Base-by-base conservation (phyloP, 1,284 basidiomycete genomes). In the Ustilago nuda region DNA sequence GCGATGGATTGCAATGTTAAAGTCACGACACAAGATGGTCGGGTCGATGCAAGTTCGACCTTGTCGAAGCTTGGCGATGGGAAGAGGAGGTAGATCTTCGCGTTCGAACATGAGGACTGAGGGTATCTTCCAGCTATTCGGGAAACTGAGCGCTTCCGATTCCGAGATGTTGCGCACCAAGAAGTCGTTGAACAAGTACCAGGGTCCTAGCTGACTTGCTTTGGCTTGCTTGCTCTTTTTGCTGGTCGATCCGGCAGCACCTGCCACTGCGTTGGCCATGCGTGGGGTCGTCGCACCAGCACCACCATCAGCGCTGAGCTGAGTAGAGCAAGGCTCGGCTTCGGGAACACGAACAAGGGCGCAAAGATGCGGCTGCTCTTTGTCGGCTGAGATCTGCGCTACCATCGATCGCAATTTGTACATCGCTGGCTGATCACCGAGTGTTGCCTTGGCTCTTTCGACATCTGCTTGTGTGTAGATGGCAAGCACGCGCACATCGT, bases 131-230 rank as follows among this genome's bases (percentile, higher is more conserved):
- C 96, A 99, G 48, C 88, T 19, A 41, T 66, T 89, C n/a, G 90
- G 91, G 84, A 98, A 95, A 78, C 92, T 91, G 61, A 98, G 87
- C 0, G 93, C 96, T 76, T 98, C 95, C 33, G 90, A 89, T 85
- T 95, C 92, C 0, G 91, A 87, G 32, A 98, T 90, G 61, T 92
- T 92, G 52, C 90, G 89, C 6, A 99, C 97, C 2, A 92, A 89
- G 84, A 99, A 99, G 85, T 99, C 96, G 84, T 99, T 99, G 90
- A 99, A 99, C 66, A 99, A 87, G 83, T 93, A 92, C 96, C 96
- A 99, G 17, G 70, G 67, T 19, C 71, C 77, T 17, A 72, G 51
- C 46, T 61, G 58, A 15, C 39, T 48, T 30, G 66, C 57, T 43
- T 72, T 70, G 8, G 64, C 56, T 27, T 50, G 57, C n/a, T 63